Percentiles rank a stretch among this genome's conserved stretches.
Conservation (phyloP, 163 green algal genomes). For the Volvox carteri region DNA sequence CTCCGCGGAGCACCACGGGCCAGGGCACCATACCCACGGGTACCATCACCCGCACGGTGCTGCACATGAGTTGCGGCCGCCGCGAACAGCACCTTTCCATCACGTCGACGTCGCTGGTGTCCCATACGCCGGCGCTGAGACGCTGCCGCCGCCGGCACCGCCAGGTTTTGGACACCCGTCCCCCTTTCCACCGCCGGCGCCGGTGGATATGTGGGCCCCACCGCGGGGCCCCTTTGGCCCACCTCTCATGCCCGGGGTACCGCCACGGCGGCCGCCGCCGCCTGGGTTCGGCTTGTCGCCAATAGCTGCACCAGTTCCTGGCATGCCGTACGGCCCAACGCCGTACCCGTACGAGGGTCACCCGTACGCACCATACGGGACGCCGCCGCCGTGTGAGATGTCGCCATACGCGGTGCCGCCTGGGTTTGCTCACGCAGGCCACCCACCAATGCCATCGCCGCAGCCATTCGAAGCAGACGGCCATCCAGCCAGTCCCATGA, state of each 20-base stretch:
- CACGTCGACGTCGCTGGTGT: background rate
- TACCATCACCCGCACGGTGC: background rate
- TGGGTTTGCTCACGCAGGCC: background rate
- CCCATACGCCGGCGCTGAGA: background rate
- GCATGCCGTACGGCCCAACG: slow-evolving; percentile 13
- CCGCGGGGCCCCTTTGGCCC: background rate
- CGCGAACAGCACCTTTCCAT: background rate
- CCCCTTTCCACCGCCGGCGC: background rate
- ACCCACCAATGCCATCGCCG: background rate
- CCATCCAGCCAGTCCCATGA: background rate
- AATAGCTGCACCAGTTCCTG: background rate
- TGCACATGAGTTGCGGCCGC: background rate
- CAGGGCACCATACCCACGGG: background rate
- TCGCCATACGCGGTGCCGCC: background rate
- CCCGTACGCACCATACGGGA: background rate
- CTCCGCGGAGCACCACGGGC: background rate
- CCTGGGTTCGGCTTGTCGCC: slow-evolving; percentile 10
- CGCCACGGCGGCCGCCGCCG: slow-evolving; percentile 13
- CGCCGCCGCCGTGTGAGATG: background rate
- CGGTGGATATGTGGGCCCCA: background rate
- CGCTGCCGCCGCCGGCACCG: background rate
- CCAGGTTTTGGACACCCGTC: slow-evolving; percentile 6
- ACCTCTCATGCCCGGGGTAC: slow-evolving; percentile 9
- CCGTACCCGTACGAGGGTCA: background rate
- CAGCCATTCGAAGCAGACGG: background rate